phyloP scores from a whole-genome alignment of 306 rosid genomes.

The Carpinus fangiana region DNA sequence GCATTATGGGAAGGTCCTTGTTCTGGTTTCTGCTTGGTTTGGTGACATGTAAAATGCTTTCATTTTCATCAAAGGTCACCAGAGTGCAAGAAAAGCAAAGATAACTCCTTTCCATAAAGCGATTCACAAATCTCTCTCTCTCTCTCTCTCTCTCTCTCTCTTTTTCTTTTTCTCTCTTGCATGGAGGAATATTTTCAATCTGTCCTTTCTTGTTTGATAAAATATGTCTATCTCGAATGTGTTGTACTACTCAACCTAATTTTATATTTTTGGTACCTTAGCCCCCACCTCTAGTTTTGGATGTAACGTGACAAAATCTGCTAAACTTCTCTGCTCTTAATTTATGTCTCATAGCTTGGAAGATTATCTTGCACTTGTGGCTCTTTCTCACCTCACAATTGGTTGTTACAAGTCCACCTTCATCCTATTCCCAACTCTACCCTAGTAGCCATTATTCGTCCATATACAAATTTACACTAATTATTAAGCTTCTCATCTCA shows the following conservation, averaged over 20 bases:
- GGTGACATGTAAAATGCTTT: constrained; percentile 33
- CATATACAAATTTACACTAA: neutral
- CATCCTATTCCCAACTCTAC: neutral
- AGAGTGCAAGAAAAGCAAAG: constrained; percentile 16
- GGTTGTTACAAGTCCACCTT: constrained; percentile 6
- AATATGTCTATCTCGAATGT: constrained; percentile 25
- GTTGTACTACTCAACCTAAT: constrained; percentile 18
- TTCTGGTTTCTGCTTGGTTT: constrained; percentile 33
- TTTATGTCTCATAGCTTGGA: neutral
- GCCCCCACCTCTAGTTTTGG: constrained; percentile 20
- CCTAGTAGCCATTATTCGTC: no score
- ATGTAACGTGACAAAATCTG: neutral
- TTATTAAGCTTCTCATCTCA: no score
- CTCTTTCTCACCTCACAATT: neutral
- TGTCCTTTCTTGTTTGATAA: constrained; percentile 39
- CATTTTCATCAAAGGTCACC: constrained; percentile 36
- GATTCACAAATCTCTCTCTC: constrained; percentile 24
- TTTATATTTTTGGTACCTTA: constrained; percentile 34
- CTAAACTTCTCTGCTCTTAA: neutral
- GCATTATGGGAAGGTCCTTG: constrained; percentile 44
- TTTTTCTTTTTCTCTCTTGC: constrained; percentile 26
- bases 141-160: constrained; percentile 24
- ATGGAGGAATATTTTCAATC: constrained; percentile 34
- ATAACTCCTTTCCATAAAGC: constrained; percentile 31
- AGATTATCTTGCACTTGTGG: constrained; percentile 10